Percentiles rank a stretch among this genome's conserved stretches.
Conservation (phyloP, 2,329 filamentous ascomycete species). For the Periglandula ipomoeae region DNA sequence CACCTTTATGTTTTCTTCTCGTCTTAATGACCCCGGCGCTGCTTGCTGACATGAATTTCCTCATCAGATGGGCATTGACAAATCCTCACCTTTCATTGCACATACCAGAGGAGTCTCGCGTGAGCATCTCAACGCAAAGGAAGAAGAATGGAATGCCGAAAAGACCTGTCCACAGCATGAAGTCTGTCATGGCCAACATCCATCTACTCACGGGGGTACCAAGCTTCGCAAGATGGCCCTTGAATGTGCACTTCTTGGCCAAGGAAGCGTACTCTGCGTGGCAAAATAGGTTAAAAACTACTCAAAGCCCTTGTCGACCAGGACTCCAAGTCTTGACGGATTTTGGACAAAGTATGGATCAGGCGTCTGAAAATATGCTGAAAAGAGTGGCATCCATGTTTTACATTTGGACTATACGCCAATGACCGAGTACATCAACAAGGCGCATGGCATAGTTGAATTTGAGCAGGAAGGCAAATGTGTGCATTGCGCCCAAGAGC, state of each 20-base stretch:
- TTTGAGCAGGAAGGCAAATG: conserved; percentile 50
- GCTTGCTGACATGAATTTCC: conserved; percentile 6
- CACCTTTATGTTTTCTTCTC: too few species aligned
- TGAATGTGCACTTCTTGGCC: conserved; percentile 71
- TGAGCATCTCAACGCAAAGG: conserved; percentile 40
- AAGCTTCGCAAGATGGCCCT: conserved; percentile 76
- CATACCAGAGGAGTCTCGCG: conserved; percentile 56
- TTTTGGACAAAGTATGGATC: conserved; percentile 29
- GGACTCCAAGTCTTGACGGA: conserved; percentile 49
- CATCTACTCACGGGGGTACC: conserved; percentile 70
- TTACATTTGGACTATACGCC: conserved; percentile 46
- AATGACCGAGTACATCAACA: conserved; percentile 44
- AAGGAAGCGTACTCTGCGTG: conserved; percentile 61
- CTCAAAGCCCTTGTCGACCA: conserved; percentile 35
- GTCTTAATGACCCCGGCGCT: too few species aligned
- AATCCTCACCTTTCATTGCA: conserved; percentile 76
- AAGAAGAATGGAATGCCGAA: conserved; percentile 47
- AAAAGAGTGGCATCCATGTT: conserved; percentile 40
- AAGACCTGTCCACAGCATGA: conserved; percentile 50
- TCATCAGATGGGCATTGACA: conserved; percentile 75
- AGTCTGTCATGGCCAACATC: conserved; percentile 66
- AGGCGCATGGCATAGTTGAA: conserved; percentile 42
- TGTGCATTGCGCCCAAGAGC: conserved; percentile 37
- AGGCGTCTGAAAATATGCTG: conserved; percentile 8
- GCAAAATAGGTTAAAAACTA: conserved; percentile 46